phyloP scores from a whole-genome alignment of 192 early-diverging fungal species.

The Rhizoclosmatium sp. region DNA sequence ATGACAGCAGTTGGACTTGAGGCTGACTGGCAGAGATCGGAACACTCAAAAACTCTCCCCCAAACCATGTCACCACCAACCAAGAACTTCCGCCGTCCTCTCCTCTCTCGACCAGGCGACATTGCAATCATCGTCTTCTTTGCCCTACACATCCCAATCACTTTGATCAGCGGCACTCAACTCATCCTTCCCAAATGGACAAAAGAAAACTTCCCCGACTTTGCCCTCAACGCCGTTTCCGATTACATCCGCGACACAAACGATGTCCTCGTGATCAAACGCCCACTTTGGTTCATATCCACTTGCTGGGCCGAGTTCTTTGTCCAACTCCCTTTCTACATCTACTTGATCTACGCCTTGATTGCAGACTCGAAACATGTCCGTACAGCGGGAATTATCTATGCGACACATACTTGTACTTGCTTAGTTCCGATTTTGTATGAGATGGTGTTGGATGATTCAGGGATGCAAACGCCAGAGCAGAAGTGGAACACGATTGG shows the following conservation, averaged over 20 bases:
- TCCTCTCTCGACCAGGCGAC: slow-evolving; percentile 30
- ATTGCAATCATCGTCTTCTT: slow-evolving; percentile 34
- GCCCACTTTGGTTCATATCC: slow-evolving; percentile 1
- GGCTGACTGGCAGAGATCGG: too few relatives aligned
- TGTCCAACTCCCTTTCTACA: neutral
- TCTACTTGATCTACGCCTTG: neutral
- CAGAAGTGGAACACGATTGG: neutral
- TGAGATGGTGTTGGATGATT: neutral
- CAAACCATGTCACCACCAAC: too few relatives aligned
- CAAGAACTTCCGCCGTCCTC: neutral
- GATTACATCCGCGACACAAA: slow-evolving; percentile 3
- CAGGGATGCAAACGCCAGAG: neutral
- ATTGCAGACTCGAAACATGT: neutral
- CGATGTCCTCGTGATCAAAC: slow-evolving; percentile 13
- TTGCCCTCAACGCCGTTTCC: neutral
- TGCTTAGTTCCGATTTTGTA: slow-evolving; percentile 1
- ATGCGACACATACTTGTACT: neutral
- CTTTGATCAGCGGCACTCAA: slow-evolving; percentile 33
- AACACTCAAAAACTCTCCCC: too few relatives aligned
- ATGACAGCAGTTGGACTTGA: too few relatives aligned
- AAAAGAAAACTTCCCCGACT: neutral
- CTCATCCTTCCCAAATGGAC: slow-evolving; percentile 19
- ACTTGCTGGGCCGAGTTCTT: neutral
- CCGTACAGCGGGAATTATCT: slow-evolving; percentile 1
- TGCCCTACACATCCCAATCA: slow-evolving; percentile 42